A percentile compares a stretch with the other conserved stretches of the same genome.
These are phyloP conservation scores for Fusarium phyllophilum DNA, from an alignment of 2,329 filamentous ascomycete genomes.

Conservation along the genomic window DNA sequence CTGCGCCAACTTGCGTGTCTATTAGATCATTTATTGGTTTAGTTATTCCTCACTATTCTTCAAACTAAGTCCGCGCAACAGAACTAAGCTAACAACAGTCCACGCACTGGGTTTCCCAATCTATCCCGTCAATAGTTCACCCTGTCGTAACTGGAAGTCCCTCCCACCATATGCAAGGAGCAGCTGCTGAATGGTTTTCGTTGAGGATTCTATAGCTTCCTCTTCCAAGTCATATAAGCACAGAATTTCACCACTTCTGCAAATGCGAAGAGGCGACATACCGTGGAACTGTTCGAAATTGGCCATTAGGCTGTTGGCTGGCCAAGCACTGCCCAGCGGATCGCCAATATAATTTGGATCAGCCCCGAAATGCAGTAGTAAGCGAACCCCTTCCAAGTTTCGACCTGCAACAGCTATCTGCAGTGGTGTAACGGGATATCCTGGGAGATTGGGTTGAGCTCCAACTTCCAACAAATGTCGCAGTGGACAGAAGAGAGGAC, in stretches of 20 bases:
- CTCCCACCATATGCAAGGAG: neutral
- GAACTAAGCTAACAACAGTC: accelerated
- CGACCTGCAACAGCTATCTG: neutral
- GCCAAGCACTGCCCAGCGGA: accelerated
- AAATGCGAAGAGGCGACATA: neutral
- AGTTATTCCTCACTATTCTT: accelerated
- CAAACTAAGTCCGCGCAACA: accelerated
- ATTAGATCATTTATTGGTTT: neutral
- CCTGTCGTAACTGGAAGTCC: accelerated
- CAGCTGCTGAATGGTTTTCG: neutral
- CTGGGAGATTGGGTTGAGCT: neutral
- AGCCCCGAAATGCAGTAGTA: accelerated
- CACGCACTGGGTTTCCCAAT: accelerated
- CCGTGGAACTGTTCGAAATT: accelerated
- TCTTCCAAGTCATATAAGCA: neutral
- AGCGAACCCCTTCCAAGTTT: accelerated
- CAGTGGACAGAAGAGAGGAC: accelerated
- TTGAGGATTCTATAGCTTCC: neutral
- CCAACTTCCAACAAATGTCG: neutral
- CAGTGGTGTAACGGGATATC: accelerated
- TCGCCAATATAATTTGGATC: neutral
- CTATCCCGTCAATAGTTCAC: neutral
- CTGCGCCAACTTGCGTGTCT: neutral
- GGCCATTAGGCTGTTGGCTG: accelerated
- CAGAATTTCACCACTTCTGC: neutral